Base-by-base conservation (phyloP, 1,284 basidiomycete species). In the Abortiporus biennis region DNA sequence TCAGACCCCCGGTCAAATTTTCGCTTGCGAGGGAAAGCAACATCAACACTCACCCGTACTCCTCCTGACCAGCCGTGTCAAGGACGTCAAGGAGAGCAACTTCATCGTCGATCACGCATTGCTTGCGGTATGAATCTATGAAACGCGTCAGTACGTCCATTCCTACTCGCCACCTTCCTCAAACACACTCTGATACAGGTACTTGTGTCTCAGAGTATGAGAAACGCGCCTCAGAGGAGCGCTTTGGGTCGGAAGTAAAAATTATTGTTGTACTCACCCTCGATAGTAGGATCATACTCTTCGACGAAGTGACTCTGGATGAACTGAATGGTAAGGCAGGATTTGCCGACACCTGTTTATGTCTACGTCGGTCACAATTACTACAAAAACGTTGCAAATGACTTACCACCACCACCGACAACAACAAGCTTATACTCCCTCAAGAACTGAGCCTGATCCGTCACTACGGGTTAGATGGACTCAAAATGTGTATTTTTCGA, bases 21-120 rank as follows among this genome's bases (percentile, higher is more conserved):
- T 30, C 27, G 38, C 30, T 2, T 13, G 16, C 9, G 15, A 9
- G 20, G 16, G 4, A n/a, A 15, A 16, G 19, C 33, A 21, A n/a
- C 9, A 6, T n/a, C 12, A 15, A 15, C 24, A 76, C 87, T 47
- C 53, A 95, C 93, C 88, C 91, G 63, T 99, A 99, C 73, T 99
- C 95, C 67, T 99, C 95, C 67, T 99, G 95, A 36, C 95, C 95
- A 38, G 96, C 96, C 3, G 96, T 99, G 69, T 99, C 95, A 51
- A 99, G 79, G 40, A 99, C 94, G 60, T 99, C 95, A 44, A 99
- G 80, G 42, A 98, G 72, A 2, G 95, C 95, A 19, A 97, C 92
- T 66, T 99, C 96, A 29, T 97, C 95, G 65, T 99, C 95, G 53
- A 99, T 96, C 36, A 93, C 85, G 54, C 91, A 93, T 63, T 95